phyloP scores from a whole-genome alignment of 1,284 basidiomycete genomes.

The Apiotrichum gracile region DNA sequence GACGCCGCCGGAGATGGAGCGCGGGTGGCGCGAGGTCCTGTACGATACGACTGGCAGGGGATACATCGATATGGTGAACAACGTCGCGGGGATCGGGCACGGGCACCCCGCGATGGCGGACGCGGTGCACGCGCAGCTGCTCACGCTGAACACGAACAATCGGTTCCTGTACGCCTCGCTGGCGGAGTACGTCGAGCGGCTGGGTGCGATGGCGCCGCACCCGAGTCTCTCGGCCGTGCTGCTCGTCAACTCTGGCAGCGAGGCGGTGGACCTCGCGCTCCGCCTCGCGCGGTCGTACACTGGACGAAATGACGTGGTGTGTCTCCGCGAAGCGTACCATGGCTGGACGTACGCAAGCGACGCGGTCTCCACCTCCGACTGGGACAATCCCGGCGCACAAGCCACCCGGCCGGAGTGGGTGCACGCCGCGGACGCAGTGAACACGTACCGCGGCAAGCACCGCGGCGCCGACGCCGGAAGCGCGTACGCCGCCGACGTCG shows the following conservation, averaged over 20 bases:
- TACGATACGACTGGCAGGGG: constrained; percentile 3
- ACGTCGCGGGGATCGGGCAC: constrained; percentile 9
- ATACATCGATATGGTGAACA: constrained; percentile 16
- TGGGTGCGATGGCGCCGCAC: constrained; percentile 2
- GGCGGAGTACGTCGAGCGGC: constrained; percentile 7
- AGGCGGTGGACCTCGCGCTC: constrained; percentile 14
- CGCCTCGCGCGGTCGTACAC: constrained; percentile 6
- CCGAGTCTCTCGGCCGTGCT: constrained; percentile 2
- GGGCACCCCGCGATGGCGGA: constrained; percentile 8
- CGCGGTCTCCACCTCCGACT: constrained; percentile 6
- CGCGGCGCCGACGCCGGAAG: background rate
- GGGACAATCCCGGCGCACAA: constrained; percentile 5
- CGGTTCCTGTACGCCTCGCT: constrained; percentile 9
- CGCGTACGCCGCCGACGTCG: constrained; percentile 1
- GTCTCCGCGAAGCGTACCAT: constrained; percentile 11
- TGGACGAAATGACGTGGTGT: background rate
- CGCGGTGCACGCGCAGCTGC: constrained; percentile 7
- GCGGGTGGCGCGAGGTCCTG: constrained; percentile 9
- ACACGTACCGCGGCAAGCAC: constrained; percentile 5
- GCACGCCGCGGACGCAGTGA: constrained; percentile 5
- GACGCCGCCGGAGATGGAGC: constrained; percentile 5
- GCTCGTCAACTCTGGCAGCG: constrained; percentile 12
- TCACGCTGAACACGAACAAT: constrained; percentile 13
- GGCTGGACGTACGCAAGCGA: constrained; percentile 10
- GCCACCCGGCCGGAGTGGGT: constrained; percentile 4